These are phyloP conservation scores for Ceratobasidium theobromae DNA, from an alignment of 1,284 basidiomycete genomes.

Conservation along the genomic window DNA sequence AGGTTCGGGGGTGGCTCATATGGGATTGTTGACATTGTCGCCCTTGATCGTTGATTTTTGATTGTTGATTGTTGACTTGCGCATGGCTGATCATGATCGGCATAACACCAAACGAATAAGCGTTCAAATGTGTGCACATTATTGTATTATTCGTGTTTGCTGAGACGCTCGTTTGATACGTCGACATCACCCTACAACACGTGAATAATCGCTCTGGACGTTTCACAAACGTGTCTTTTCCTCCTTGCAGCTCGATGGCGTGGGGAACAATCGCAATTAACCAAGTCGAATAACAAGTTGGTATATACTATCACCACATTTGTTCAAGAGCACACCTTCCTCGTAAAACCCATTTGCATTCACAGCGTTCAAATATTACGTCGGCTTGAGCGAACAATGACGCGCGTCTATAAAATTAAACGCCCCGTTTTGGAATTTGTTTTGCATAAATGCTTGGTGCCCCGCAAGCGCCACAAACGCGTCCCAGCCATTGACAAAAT, in stretches of 20 bases:
- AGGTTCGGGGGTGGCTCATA: no score
- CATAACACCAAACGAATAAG: no score
- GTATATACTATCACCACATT: no score
- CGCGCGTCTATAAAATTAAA: constrained; percentile 66
- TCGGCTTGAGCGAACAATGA: constrained; percentile 59
- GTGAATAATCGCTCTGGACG: constrained; percentile 26
- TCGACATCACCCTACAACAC: constrained; percentile 21
- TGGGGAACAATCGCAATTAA: constrained; percentile 57
- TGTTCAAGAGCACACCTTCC: constrained; percentile 58
- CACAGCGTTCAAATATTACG: constrained; percentile 61
- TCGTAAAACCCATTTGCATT: constrained; percentile 67
- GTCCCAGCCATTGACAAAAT: constrained; percentile 64
- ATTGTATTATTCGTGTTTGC: no score
- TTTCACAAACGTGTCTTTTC: constrained; percentile 17
- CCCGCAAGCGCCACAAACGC: constrained; percentile 54
- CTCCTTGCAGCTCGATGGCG: constrained; percentile 39
- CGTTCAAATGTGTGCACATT: no score
- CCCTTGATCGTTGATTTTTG: no score
- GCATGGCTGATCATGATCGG: no score
- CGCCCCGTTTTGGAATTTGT: constrained; percentile 58
- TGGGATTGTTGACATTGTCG: no score
- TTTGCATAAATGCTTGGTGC: constrained; percentile 47
- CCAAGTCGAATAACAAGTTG: no score
- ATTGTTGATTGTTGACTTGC: no score
- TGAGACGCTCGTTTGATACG: constrained; percentile 45